A percentile compares a stretch with the other conserved stretches of the same genome.
Conservation (phyloP, 345 rosid species). For the Luvunga scandens region DNA sequence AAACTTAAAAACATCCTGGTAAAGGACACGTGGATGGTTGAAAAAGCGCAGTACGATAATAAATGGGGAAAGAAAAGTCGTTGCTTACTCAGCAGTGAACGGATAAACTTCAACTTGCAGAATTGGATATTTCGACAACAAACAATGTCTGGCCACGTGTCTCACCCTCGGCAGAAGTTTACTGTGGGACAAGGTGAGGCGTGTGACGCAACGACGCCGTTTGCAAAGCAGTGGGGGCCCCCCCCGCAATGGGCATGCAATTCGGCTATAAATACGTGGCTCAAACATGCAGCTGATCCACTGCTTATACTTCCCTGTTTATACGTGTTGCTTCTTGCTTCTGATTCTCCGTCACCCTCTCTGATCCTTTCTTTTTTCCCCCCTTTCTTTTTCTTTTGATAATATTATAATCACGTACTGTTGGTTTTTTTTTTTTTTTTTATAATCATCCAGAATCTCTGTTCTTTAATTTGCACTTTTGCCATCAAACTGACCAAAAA, state of each 20-base stretch:
- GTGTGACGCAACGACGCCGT: conserved; percentile 14
- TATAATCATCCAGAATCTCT: neutral
- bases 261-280: conserved; percentile 34
- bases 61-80: neutral
- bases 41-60: neutral
- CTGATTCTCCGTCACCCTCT: conserved; percentile 9
- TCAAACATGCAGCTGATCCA: neutral
- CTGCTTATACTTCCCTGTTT: conserved; percentile 7
- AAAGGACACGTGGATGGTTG: neutral
- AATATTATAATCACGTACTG: neutral
- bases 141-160: neutral
- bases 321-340: conserved; percentile 20
- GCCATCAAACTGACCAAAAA: conserved; percentile 11
- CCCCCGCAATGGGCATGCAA: neutral
- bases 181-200: neutral
- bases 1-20: neutral
- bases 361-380: neutral
- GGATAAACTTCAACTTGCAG: conserved; percentile 21
- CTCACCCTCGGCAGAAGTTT: no score
- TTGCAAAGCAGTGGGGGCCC: neutral
- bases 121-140: neutral
- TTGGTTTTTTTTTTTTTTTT: neutral
- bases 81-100: neutral
- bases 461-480: neutral
- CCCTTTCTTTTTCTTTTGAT: neutral